Evolutionary conservation across 2,329 filamentous ascomycete species (phyloP), one percentile per base, ranked within the genome.

Genomic region (Gyromitra esculenta): DNA sequence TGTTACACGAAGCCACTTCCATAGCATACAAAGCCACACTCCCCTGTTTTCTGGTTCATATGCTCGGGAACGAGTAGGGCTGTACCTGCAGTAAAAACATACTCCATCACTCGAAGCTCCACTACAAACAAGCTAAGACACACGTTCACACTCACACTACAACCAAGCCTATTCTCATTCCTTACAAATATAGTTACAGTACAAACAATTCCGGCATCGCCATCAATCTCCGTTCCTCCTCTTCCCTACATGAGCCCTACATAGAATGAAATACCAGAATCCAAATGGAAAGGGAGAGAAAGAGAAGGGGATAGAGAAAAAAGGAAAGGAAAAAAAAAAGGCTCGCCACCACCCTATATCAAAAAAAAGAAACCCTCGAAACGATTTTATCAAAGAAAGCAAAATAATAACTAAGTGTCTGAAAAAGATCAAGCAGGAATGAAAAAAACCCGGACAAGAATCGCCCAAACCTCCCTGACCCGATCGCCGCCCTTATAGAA

Each of bases 201-300:
- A 59, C 60, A 69, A 67, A 74, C 48, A 73, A 67, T 73, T 35
- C 66, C 48, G 4, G 37, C 37, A 62, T 43, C 52, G 31, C n/a
- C 48, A 35, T 31, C 2, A 31, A 31, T 31, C 13, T 21, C 7
- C 25, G 6, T 67, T 68, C 71, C 71, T 37, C 54, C 64, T 73
- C 63, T 73, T 73, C 71, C 71, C 43, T 67, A 67, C 71, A 73
- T 62, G 62, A 69, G 25, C 41, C 56, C 52, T 62, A 59, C 52
- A n/a, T 6, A 35, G 35, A 50, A 37, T 31, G 2, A 31, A 31
- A 31, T 31, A 31, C 25, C 25, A 31, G n/a, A 57, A 73, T 48
- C 21, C 3, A 21, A 52, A 66, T 37, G 41, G n/a, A 50, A 64
- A n/a, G 25, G 15, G 57, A 59, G 5, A 11, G 43, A 21, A 15